A percentile compares a stretch with the other conserved stretches of the same genome.
phyloP scores from a whole-genome alignment of 2,329 filamentous ascomycete species.

The Scytalidium sp. region DNA sequence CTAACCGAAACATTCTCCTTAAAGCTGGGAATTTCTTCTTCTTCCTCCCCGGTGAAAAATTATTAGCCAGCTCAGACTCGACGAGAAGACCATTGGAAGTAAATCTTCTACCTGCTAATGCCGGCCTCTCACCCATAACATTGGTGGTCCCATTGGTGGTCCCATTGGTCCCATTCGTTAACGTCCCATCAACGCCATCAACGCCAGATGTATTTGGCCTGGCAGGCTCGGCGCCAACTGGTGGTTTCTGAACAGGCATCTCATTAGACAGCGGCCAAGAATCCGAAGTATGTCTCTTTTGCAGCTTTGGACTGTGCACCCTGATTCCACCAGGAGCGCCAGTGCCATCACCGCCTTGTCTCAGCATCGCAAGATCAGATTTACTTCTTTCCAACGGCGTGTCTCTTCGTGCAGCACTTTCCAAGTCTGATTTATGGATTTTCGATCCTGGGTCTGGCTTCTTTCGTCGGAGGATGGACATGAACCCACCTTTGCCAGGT shows the following conservation, averaged over 20 bases:
- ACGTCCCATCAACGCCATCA: conserved; percentile 6
- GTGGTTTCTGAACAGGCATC: conserved; percentile 12
- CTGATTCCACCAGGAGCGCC: conserved; percentile 19
- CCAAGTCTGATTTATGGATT: conserved; percentile 51
- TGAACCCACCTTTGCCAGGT: conserved; percentile 45
- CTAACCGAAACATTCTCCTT: conserved; percentile 61
- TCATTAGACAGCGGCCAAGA: conserved; percentile 48
- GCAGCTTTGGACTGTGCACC: conserved; percentile 36
- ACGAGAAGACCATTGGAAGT: conserved; percentile 20
- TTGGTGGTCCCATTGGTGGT: background rate
- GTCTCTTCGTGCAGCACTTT: conserved; percentile 60
- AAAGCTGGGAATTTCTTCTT: conserved; percentile 68
- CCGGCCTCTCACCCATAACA: conserved; percentile 11
- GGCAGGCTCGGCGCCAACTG: conserved; percentile 29
- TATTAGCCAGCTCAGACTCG: conserved; percentile 13
- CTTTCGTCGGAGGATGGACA: conserved; percentile 61
- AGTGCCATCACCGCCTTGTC: conserved; percentile 13
- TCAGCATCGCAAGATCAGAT: conserved; percentile 49
- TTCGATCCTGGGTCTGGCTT: conserved; percentile 50
- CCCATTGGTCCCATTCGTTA: conserved; percentile 7
- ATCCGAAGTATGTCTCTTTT: conserved; percentile 41
- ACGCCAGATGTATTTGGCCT: conserved; percentile 19
- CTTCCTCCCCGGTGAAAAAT: conserved; percentile 28
- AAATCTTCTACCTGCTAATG: conserved; percentile 17
- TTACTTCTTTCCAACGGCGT: conserved; percentile 57